Evolutionary conservation across 176 grass and related monocot genomes (phyloP).

Genomic region (Sorghum bicolor): DNA sequence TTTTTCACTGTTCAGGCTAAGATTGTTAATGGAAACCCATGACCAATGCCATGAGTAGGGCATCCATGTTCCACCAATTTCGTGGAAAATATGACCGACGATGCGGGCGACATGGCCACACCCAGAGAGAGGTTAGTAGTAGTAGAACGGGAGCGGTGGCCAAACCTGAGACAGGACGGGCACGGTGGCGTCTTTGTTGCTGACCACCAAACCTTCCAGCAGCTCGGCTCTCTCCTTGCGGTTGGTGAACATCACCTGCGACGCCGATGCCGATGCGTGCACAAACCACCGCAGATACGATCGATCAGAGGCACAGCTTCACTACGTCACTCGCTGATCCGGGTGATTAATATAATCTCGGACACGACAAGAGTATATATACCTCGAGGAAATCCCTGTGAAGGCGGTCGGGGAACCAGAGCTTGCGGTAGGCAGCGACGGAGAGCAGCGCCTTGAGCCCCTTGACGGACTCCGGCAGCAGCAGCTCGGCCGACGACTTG

Average conservation of each 20-base stretch:
- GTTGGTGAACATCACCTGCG: slow-evolving; percentile 79
- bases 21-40: background rate
- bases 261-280: background rate
- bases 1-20: background rate
- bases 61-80: background rate
- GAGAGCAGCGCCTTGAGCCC: slow-evolving; percentile 85
- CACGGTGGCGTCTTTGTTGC: slow-evolving; percentile 67
- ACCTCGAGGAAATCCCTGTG: slow-evolving; percentile 70
- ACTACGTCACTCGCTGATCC: background rate
- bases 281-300: background rate
- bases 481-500: slow-evolving; percentile 65
- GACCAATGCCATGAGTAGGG: background rate
- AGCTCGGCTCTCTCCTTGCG: slow-evolving; percentile 81
- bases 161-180: slow-evolving; percentile 62
- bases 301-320: too few species aligned
- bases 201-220: slow-evolving; percentile 81
- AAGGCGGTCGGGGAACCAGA: slow-evolving; percentile 77
- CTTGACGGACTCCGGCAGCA: slow-evolving; percentile 78
- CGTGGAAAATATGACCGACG: background rate
- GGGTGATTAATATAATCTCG: too few species aligned
- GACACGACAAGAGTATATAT: background rate
- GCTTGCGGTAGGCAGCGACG: slow-evolving; percentile 48
- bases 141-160: slow-evolving; percentile 20
- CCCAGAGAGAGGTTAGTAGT: background rate
- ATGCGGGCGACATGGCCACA: background rate